These are phyloP conservation scores for Acanthamoeba quina DNA, from an alignment of 208 protist species.

Conservation along the genomic window DNA sequence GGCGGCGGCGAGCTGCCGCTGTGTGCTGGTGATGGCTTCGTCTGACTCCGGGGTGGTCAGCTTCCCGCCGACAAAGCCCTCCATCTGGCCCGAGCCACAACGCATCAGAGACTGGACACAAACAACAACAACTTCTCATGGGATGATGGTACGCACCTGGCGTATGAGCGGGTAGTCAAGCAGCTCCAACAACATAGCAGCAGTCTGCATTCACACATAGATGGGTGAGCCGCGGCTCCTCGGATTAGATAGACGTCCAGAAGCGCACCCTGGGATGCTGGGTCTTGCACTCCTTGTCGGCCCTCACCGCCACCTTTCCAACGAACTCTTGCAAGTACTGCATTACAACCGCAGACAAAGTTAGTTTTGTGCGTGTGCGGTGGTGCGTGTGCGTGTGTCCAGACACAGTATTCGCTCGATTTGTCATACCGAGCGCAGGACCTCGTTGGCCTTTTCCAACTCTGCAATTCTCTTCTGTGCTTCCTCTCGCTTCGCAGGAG, in stretches of 20 bases:
- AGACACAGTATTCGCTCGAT: not conserved
- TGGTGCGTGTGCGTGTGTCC: too few species aligned
- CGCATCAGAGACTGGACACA: not conserved
- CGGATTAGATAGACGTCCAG: not conserved
- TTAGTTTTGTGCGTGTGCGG: not conserved
- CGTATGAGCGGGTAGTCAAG: slow-evolving; percentile 31
- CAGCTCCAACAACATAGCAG: slow-evolving; percentile 31
- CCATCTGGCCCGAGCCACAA: not conserved
- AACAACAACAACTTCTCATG: not conserved
- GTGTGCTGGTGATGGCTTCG: not conserved
- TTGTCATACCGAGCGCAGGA: slow-evolving; percentile 30
- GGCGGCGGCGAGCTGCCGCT: slow-evolving; percentile 1
- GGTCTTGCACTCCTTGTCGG: slow-evolving; percentile 35
- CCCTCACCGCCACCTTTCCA: slow-evolving; percentile 3
- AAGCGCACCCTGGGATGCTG: slow-evolving; percentile 12
- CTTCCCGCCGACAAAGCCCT: slow-evolving; percentile 46
- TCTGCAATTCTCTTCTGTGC: not conserved
- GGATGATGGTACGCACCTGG: not conserved
- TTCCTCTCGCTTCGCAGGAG: not conserved
- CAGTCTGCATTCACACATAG: not conserved
- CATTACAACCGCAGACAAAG: not conserved
- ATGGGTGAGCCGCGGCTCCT: not conserved
- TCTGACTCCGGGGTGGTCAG: slow-evolving; percentile 33
- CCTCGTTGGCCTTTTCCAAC: slow-evolving; percentile 33
- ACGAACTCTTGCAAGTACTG: slow-evolving; percentile 61